Evolutionary conservation across 192 early-diverging fungal genomes (phyloP).

Genomic region (Piromyces sp.): DNA sequence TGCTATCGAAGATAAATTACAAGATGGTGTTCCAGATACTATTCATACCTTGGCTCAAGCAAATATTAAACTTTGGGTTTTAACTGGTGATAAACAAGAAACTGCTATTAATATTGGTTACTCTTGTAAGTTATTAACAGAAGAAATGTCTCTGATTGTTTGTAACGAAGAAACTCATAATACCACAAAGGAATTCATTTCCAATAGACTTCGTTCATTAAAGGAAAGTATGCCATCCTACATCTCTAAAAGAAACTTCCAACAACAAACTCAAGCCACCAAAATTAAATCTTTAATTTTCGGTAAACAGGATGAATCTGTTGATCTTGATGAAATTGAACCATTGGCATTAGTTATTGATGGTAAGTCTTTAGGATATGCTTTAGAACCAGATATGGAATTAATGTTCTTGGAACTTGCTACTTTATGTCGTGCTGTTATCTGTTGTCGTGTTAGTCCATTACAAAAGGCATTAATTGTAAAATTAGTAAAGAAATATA

Average conservation of each 20-base stretch:
- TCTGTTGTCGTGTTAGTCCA: conserved; percentile 96
- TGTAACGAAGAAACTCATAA: conserved; percentile 81
- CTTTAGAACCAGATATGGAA: conserved; percentile 61
- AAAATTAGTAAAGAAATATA: conserved; percentile 86
- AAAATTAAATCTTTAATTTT: not conserved
- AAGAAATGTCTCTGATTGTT: conserved; percentile 88
- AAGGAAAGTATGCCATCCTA: conserved; percentile 17
- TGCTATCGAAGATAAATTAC: conserved; percentile 95
- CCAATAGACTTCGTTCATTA: conserved; percentile 69
- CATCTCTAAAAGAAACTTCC: not conserved
- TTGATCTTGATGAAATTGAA: conserved; percentile 11
- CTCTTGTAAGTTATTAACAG: conserved; percentile 85
- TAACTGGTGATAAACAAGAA: conserved; percentile 95
- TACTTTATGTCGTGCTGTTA: conserved; percentile 78
- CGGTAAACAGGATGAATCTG: not conserved
- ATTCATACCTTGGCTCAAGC: conserved; percentile 89
- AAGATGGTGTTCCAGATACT: conserved; percentile 96
- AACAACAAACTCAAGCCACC: not conserved
- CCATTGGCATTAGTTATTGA: conserved; percentile 89
- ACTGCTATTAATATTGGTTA: conserved; percentile 99
- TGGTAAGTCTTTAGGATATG: conserved; percentile 79
- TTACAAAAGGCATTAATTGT: conserved; percentile 96
- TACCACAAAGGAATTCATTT: conserved; percentile 82
- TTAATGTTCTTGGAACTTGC: conserved; percentile 75
- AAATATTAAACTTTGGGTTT: conserved; percentile 60